phyloP scores from a whole-genome alignment of 257 asterid species.

The Solanum habrochaites region DNA sequence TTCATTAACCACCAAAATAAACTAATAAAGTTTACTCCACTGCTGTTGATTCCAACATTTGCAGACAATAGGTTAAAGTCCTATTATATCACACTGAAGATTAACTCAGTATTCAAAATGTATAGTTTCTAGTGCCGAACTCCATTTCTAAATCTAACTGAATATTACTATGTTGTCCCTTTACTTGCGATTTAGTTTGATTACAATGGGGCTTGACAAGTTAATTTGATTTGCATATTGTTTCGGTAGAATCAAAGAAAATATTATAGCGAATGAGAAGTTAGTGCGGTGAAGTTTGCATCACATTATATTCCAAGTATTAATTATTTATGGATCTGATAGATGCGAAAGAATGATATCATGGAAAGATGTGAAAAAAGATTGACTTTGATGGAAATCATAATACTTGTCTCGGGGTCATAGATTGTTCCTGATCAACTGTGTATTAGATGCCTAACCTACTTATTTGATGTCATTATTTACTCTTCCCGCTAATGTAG shows the following conservation, averaged over 20 bases:
- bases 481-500: background rate
- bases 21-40: background rate
- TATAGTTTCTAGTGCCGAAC: background rate
- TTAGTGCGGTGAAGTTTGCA: background rate
- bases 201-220: background rate
- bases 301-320: background rate
- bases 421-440: background rate
- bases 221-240: background rate
- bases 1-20: background rate
- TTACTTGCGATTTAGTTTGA: background rate
- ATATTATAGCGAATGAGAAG: background rate
- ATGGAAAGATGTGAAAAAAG: background rate
- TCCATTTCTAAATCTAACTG: background rate
- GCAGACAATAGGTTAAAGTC: background rate
- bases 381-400: background rate
- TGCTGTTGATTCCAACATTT: background rate
- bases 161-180: background rate
- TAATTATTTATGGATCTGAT: background rate
- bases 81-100: background rate
- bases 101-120: background rate
- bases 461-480: background rate
- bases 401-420: background rate
- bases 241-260: background rate
- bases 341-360: background rate
- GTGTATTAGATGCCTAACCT: background rate